Evolutionary conservation across 2,329 filamentous ascomycete genomes (phyloP).

Genomic region (Fusarium sp.): DNA sequence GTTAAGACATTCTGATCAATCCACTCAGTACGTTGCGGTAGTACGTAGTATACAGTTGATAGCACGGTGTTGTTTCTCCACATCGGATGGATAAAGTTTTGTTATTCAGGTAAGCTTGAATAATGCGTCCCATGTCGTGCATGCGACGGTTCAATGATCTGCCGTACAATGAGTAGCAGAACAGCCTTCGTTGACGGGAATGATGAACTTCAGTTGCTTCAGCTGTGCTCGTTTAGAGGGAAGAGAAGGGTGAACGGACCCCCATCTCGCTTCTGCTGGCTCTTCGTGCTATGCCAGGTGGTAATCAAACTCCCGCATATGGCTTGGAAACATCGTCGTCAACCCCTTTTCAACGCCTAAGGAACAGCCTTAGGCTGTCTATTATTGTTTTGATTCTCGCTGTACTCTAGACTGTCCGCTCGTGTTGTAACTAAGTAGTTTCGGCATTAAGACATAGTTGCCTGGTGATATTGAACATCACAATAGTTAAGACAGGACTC

Average conservation of each 20-base stretch:
- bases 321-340: slow-evolving; percentile 22
- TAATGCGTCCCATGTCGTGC: slow-evolving; percentile 34
- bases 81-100: slow-evolving; percentile 31
- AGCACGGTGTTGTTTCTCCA: slow-evolving; percentile 22
- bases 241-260: slow-evolving; percentile 36
- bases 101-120: slow-evolving; percentile 28
- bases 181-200: slow-evolving; percentile 9
- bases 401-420: slow-evolving; percentile 25
- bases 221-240: slow-evolving; percentile 19
- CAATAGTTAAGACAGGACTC: slow-evolving; percentile 19
- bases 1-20: slow-evolving; percentile 24
- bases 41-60: neutral
- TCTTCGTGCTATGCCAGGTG: slow-evolving; percentile 35
- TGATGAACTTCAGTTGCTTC: slow-evolving; percentile 17
- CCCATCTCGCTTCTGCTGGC: slow-evolving; percentile 30
- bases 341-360: slow-evolving; percentile 33
- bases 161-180: slow-evolving; percentile 4
- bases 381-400: slow-evolving; percentile 36
- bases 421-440: slow-evolving; percentile 37
- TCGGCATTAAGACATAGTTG: slow-evolving; percentile 30
- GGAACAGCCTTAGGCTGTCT: slow-evolving; percentile 32
- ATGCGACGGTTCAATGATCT: slow-evolving; percentile 32
- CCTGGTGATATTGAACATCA: slow-evolving; percentile 37
- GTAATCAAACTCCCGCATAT: slow-evolving; percentile 44
- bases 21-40: neutral